Conservation (phyloP, 1,284 basidiomycete species). For the Inonotus hispidus region DNA sequence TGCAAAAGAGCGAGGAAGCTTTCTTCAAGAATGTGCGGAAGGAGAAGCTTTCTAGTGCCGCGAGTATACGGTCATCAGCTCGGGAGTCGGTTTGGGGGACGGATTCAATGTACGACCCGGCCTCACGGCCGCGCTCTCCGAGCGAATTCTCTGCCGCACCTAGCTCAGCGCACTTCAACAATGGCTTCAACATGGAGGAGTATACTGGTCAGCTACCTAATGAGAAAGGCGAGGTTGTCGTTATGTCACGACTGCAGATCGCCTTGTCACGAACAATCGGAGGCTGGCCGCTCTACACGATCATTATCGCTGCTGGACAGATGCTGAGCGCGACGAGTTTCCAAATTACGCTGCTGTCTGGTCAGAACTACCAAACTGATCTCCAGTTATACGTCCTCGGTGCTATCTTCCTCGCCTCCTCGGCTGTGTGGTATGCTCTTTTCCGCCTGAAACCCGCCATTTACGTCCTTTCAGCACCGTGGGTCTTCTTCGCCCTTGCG, state of each 20-base stretch:
- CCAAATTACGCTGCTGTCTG: slow-evolving; percentile 85
- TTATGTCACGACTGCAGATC: slow-evolving; percentile 80
- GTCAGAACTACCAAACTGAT: slow-evolving; percentile 76
- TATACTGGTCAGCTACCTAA: slow-evolving; percentile 52
- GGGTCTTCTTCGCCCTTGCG: slow-evolving; percentile 84
- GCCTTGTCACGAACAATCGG: slow-evolving; percentile 69
- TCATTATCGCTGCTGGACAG: slow-evolving; percentile 82
- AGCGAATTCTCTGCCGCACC: slow-evolving; percentile 44
- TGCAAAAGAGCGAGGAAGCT: slow-evolving; percentile 85
- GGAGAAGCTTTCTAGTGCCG: slow-evolving; percentile 76
- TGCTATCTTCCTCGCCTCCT: slow-evolving; percentile 78
- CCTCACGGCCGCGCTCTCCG: slow-evolving; percentile 67
- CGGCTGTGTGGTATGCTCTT: slow-evolving; percentile 84
- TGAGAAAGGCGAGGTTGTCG: slow-evolving; percentile 42
- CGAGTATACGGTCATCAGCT: slow-evolving; percentile 71
- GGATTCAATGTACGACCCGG: slow-evolving; percentile 54
- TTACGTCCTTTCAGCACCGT: slow-evolving; percentile 79
- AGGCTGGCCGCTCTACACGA: slow-evolving; percentile 88
- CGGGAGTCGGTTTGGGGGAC: slow-evolving; percentile 81
- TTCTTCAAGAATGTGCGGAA: slow-evolving; percentile 88
- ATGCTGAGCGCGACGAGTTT: slow-evolving; percentile 89
- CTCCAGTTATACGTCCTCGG: slow-evolving; percentile 88
- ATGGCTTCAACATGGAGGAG: slow-evolving; percentile 34
- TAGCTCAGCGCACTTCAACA: slow-evolving; percentile 22
- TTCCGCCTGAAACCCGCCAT: slow-evolving; percentile 86